Evolutionary conservation across 164 flowering plant species (phyloP), one percentile per base, ranked within the genome.

Genomic region (Tetrastigma voinierianum): DNA sequence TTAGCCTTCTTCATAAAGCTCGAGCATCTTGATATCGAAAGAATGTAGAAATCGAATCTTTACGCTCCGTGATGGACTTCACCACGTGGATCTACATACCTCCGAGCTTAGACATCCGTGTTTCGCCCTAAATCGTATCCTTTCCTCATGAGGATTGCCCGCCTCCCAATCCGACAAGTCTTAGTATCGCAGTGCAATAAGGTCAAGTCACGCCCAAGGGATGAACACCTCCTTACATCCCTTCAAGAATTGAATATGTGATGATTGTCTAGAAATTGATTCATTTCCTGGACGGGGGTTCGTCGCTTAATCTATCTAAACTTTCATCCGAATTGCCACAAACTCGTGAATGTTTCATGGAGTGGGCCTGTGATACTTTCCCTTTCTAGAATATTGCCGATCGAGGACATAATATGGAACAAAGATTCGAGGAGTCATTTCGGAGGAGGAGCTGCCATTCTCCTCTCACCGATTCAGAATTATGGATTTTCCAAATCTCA

Each of bases 371-470:
- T 25, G 25, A 53, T 10, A 52, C 13, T 9, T 59, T 71, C 44
- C 9, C 44, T 21, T 23, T 53, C 58, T 45, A 14, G 14, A 14
- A 3, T 0, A 0, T 13, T 51, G 18, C 5, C 2, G 18, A 48
- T 19, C 11, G 13, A 2, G 32, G 46, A 16, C 17, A 0, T 23
- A 24, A 17, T n/a, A n/a, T n/a, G 14, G 25, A 3, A 24, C 23
- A 32, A 4, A 32, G 7, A 32, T 32, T n/a, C 40, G 6, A 67
- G 61, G n/a, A n/a, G n/a, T 55, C 70, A 14, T 67, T 72, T 51
- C 73, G 0, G 71, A 72, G 18, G 66, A 66, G 47, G n/a, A n/a
- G n/a, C n/a, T 65, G 56, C 70, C 70, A n/a, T n/a, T 61, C 17
- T 11, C 6, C 55, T 46, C 66, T 66, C 14, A 46, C 18, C 19